Evolutionary conservation across 2,329 filamentous ascomycete species (phyloP).

Genomic region (Fusarium cyanostomum): DNA sequence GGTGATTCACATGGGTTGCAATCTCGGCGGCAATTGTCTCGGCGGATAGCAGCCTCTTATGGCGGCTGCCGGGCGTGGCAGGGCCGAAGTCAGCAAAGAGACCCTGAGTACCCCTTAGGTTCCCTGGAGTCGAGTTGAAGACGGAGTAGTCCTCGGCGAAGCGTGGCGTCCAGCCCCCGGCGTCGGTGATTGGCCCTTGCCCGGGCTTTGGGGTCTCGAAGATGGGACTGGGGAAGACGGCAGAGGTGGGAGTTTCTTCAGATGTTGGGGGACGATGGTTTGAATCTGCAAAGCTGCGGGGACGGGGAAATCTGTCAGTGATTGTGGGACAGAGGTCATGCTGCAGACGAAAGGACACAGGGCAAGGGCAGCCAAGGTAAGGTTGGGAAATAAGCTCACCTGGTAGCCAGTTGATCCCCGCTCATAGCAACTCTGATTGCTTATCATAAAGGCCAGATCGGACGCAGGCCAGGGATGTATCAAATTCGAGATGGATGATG

Average conservation of each 20-base stretch:
- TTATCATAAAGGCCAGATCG: slow-evolving; percentile 41
- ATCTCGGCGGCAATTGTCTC: slow-evolving; percentile 61
- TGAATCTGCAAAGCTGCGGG: slow-evolving; percentile 68
- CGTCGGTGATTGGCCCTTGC: slow-evolving; percentile 58
- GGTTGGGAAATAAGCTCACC: slow-evolving; percentile 52
- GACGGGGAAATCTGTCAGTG: slow-evolving; percentile 48
- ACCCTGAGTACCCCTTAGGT: slow-evolving; percentile 58
- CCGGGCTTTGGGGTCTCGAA: slow-evolving; percentile 66
- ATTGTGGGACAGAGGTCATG: slow-evolving; percentile 27
- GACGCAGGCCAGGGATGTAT: slow-evolving; percentile 22
- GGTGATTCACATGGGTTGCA: slow-evolving; percentile 70
- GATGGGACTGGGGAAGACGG: slow-evolving; percentile 62
- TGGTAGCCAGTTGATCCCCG: slow-evolving; percentile 65
- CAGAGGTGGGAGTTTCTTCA: slow-evolving; percentile 64
- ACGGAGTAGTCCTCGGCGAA: slow-evolving; percentile 73
- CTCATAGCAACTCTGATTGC: slow-evolving; percentile 65
- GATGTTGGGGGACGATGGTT: slow-evolving; percentile 69
- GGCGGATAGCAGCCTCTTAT: slow-evolving; percentile 63
- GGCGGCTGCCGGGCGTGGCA: slow-evolving; percentile 50
- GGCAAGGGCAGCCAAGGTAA: slow-evolving; percentile 6
- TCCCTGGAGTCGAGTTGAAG: slow-evolving; percentile 71
- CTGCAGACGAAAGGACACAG: slow-evolving; percentile 19
- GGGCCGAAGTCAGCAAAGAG: slow-evolving; percentile 58
- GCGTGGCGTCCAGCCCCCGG: slow-evolving; percentile 66
- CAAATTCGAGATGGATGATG: slow-evolving; percentile 30